Evolutionary conservation across 2,329 filamentous ascomycete species (phyloP), one percentile per base, ranked within the genome.

Genomic region (Aureobasidium sp.): DNA sequence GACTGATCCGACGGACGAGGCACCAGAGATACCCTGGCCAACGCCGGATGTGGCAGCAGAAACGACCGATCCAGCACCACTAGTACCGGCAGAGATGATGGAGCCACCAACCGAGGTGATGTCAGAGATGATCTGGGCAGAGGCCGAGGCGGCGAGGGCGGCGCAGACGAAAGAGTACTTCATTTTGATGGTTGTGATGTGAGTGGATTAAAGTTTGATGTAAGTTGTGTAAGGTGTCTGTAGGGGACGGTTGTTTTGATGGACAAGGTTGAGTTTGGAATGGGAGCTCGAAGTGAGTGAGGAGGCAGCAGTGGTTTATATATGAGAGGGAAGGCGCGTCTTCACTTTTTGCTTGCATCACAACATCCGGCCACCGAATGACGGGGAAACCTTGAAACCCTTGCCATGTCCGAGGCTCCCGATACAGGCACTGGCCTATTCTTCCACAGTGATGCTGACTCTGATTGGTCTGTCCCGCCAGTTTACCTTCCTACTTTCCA

Each of bases 151-250:
- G 33, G 56, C 56, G 56, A 59, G 56, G 33, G 56, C 56, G 5
- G 56, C 56, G 44, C 42, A 59, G 33, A 59, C 44, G 44, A 59
- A 48, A 29, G 56, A 59, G 56, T 59, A 59, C 44, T 49, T 59
- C 56, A 59, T 59, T 44, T 49, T 59, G 42, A 35, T 35, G 54
- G 44, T 59, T 33, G 22, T 59, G 56, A 29, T 58, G 40, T 48
- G 54, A 14, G 14, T 49, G 15, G 44, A 31, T 59, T 59, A 33
- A 45, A 49, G 44, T 19, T 49, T 37, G 54, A 19, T 19, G 39
- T 40, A 31, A 29, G 35, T 22, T 54, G 35, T 54, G 22, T 40
- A 40, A 29, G 19, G 35, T 40, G 49, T 29, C 19, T 56, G 29
- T 57, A 57, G 42, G 54, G 37, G 42, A 47, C 14, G n/a, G 14